Base-by-base conservation (phyloP, 2,329 filamentous ascomycete species). In the Ophiostoma sp. region DNA sequence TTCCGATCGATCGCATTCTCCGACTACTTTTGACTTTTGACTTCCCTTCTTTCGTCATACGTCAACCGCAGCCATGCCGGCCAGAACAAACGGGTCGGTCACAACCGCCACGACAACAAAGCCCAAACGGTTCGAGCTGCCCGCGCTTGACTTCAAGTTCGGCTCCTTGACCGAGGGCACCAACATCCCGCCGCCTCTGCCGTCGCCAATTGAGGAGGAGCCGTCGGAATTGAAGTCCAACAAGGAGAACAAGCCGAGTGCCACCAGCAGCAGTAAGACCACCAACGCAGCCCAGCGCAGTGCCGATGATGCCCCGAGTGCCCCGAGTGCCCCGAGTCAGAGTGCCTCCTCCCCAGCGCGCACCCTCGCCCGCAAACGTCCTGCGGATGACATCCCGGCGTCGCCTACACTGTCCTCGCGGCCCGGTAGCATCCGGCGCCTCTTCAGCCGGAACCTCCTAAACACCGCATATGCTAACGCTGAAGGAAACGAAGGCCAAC, bases 141-240 rank as follows among this genome's bases (percentile, higher is more conserved):
- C 88, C 9, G 85, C 84, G 64, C 84, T 90, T 75, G 82, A 90
- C 75, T 84, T 90, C 81, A 85, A 88, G 76, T 89, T 89, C 77
- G 84, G 85, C 74, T 88, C 85, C 64, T 82, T 90, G 78, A 90
- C 88, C 59, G 88, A 90, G 55, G 88, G 88, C 71, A 90, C 88
- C 79, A 79, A 88, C 78, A 90, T 90, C 76, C 88, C 88, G 59
- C 86, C 88, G 39, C 88, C 88, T 31, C 83, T 82, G 64, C 87
- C 87, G 22, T 89, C 87, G 66, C 88, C 88, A 64, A 80, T 85
- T 71, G 81, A 84, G 76, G 85, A 87, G 79, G 82, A 83, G 55
- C 83, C 83, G 61, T 83, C 84, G 72, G 69, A 75, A 36, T 71
- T 73, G 64, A 73, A 77, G 31, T 17, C 45, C 42, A 61, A 70